phyloP scores from a whole-genome alignment of 192 early-diverging fungal genomes.

The Coemansia sp. region DNA sequence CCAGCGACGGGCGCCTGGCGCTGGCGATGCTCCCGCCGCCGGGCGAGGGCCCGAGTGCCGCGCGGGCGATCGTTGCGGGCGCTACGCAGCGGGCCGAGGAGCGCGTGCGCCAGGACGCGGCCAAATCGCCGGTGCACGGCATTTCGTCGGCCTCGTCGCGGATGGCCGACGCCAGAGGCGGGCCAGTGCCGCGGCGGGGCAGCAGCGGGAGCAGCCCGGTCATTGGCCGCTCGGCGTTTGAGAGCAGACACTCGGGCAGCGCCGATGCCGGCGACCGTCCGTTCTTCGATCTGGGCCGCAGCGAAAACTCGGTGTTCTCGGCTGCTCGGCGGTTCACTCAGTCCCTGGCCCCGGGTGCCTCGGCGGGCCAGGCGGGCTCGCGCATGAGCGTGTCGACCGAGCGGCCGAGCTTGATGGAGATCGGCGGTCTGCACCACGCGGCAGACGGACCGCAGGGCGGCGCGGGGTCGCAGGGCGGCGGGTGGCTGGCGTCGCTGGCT shows the following conservation, averaged over 20 bases:
- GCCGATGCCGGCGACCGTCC: not conserved
- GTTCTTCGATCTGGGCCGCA: not conserved
- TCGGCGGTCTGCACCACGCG: conserved; percentile 7
- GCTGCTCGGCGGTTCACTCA: conserved; percentile 25
- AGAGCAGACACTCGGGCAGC: conserved; percentile 1
- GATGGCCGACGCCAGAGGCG: not conserved
- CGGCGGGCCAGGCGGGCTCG: conserved; percentile 9
- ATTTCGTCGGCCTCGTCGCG: not conserved
- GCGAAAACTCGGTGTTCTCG: conserved; percentile 14
- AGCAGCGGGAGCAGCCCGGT: conserved; percentile 15
- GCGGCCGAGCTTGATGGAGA: conserved; percentile 50
- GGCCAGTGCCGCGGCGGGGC: not conserved
- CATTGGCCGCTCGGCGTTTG: not conserved
- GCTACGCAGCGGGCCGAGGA: conserved; percentile 30
- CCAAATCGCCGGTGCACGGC: not conserved
- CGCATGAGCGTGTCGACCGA: conserved; percentile 56
- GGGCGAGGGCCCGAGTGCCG: not conserved
- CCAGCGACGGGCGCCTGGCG: conserved; percentile 4
- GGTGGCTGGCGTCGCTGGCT: conserved; percentile 34
- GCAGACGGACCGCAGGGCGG: not conserved
- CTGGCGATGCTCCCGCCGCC: not conserved
- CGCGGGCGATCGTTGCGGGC: conserved; percentile 6
- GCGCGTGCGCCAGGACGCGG: conserved; percentile 10
- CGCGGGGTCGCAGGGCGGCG: not conserved
- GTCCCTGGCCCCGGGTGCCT: conserved; percentile 15